These are phyloP conservation scores for Globisporangium viniferum DNA, from an alignment of 352 stramenopile species.

Conservation along the genomic window DNA sequence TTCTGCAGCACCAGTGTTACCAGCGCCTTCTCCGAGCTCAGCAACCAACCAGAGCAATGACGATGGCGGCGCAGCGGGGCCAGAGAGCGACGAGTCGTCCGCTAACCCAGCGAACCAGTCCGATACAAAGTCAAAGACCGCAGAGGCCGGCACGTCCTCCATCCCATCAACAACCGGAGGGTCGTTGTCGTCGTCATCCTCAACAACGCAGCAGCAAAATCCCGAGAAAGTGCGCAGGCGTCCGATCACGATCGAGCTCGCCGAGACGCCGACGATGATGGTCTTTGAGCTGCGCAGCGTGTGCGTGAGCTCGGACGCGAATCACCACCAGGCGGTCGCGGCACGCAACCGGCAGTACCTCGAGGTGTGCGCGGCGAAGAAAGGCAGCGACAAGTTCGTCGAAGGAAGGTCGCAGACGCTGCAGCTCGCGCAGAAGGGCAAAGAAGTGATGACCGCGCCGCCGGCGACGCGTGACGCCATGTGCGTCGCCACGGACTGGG, in stretches of 20 bases:
- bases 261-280: conserved; percentile 61
- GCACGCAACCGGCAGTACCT: conserved; percentile 68
- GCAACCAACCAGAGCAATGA: conserved; percentile 13
- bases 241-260: conserved; percentile 46
- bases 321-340: conserved; percentile 35
- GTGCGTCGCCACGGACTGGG: conserved; percentile 78
- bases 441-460: conserved; percentile 80
- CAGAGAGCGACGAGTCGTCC: conserved; percentile 1
- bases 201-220: conserved; percentile 2
- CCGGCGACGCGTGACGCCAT: conserved; percentile 70
- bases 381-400: conserved; percentile 76
- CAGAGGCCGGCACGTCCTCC: neutral
- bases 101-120: neutral
- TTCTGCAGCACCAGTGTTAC: neutral
- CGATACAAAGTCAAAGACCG: conserved; percentile 1
- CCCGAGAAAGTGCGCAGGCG: conserved; percentile 16
- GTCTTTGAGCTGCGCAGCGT: conserved; percentile 66
- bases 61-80: conserved; percentile 14
- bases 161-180: neutral
- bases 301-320: conserved; percentile 57
- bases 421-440: conserved; percentile 75
- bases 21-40: neutral
- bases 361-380: conserved; percentile 63
- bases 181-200: neutral
- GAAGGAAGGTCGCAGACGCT: conserved; percentile 63